Base-by-base conservation (phyloP, 1,284 basidiomycete genomes). In the Ustilago shanxiensis region DNA sequence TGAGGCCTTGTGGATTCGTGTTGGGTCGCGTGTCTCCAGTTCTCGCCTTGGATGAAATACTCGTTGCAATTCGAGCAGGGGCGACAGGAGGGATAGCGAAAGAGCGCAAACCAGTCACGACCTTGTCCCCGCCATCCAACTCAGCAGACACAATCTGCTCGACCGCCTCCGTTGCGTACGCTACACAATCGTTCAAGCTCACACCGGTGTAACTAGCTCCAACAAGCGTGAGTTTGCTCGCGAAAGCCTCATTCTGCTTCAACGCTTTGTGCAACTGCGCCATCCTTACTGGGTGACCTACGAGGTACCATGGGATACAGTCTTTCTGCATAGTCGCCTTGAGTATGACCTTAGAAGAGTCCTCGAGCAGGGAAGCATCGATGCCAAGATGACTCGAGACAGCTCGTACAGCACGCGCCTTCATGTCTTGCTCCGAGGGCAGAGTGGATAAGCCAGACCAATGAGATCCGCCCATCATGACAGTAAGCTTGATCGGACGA, bases 161-260 rank as follows among this genome's bases (percentile, higher is more conserved):
- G 5, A 72, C 74, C 10, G 77, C 69, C 33, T 73, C 66, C 13
- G 64, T 72, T 20, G 79, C 72, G 28, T 79, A 70, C 1, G 82
- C 80, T 0, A 96, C 90, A 85, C 94, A 95, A 83, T 98, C 95
- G 18, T 93, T 93, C 5, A 98, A 89, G 66, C 95, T 95, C 1
- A 96, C 93, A 0, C 95, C 95, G 0, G 90, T 91, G 33, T 95
- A 93, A 11, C 94, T 94, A 5, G 94, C 93, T 1, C 96, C 96
- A 1, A 93, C 88, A 1, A 98, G 88, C 47, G 91, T 91, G 71
- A 97, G 83, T 69, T 89, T 88, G 4, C 90, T 90, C 0, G 86
- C 87, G 90, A 91, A 13, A 87, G 85, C 11, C 79, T 83, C 24
- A 57, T 66, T 31, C 11, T 53, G 39, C 10, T 47, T 20, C 22